Conservation (phyloP, 1,284 basidiomycete species). For the Rhodotorula mucilaginosa region DNA sequence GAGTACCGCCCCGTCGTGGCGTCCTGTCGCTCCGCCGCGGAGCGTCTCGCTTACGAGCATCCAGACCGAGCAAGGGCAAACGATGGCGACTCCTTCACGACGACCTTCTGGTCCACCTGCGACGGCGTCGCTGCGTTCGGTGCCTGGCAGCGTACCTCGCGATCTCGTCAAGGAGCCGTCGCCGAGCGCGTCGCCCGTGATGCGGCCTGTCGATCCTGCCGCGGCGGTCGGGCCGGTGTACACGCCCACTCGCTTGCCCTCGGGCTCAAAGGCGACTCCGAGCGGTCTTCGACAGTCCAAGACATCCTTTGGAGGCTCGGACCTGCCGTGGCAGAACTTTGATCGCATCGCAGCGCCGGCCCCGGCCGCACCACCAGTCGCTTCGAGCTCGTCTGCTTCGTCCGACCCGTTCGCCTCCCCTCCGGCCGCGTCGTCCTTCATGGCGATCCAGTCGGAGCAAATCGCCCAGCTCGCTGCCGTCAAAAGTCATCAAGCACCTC, state of each 20-base stretch:
- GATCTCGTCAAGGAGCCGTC: not conserved
- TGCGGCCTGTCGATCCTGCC: constrained; percentile 20
- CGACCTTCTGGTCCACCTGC: not conserved
- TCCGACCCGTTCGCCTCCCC: constrained; percentile 43
- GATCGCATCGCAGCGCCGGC: constrained; percentile 28
- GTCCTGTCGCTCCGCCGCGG: constrained; percentile 13
- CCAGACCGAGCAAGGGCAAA: constrained; percentile 5
- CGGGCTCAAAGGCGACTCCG: not conserved
- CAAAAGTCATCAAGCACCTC: constrained; percentile 26
- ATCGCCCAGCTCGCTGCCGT: constrained; percentile 5
- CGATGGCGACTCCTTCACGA: not conserved
- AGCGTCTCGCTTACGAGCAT: not conserved
- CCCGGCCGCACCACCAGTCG: constrained; percentile 44
- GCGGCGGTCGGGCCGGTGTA: constrained; percentile 40
- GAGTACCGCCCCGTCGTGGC: constrained; percentile 17
- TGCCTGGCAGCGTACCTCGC: not conserved
- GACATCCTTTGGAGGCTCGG: constrained; percentile 39
- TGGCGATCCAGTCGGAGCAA: constrained; percentile 7
- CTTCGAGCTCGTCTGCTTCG: constrained; percentile 42
- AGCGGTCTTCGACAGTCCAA: constrained; percentile 19
- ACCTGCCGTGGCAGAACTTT: constrained; percentile 44
- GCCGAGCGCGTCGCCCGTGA: not conserved
- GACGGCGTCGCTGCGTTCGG: not conserved
- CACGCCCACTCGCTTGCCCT: constrained; percentile 32
- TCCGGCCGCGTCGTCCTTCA: not conserved